phyloP scores from a whole-genome alignment of 257 asterid species.

The Oldenlandia corymbosa region DNA sequence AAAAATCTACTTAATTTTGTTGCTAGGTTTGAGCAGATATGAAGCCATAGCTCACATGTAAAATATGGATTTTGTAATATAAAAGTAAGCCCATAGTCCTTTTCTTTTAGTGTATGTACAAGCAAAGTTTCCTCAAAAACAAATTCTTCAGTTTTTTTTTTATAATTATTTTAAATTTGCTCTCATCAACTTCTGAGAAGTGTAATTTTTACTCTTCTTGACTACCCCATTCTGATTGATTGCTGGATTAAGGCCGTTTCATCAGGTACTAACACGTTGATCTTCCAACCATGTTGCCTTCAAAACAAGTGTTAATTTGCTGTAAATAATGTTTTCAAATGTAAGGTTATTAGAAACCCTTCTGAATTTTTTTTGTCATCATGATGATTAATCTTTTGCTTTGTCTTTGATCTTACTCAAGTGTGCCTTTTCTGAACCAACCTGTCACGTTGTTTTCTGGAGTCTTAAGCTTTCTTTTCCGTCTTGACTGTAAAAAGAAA shows the following conservation, averaged over 20 bases:
- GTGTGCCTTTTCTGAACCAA: constrained; percentile 23
- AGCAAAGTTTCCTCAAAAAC: not conserved
- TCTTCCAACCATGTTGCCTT: constrained; percentile 24
- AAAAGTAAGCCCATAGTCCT: not conserved
- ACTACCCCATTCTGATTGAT: constrained; percentile 11
- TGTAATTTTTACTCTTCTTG: constrained; percentile 17
- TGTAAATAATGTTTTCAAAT: not conserved
- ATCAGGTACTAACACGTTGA: constrained; percentile 26
- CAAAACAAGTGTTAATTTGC: constrained; percentile 10
- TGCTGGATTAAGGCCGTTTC: constrained; percentile 27
- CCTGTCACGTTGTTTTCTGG: constrained; percentile 39
- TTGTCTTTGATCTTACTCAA: constrained; percentile 39
- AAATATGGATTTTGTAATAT: not conserved
- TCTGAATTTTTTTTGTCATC: constrained; percentile 15
- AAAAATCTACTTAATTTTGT: not conserved
- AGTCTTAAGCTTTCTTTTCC: constrained; percentile 29
- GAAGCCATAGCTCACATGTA: constrained; percentile 4
- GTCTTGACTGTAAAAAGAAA: constrained; percentile 4
- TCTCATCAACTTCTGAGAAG: not conserved
- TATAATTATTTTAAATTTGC: no score
- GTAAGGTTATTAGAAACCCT: not conserved
- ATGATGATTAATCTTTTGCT: constrained; percentile 21
- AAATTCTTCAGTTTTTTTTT: not conserved
- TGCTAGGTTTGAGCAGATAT: not conserved
- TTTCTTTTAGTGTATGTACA: not conserved